Evolutionary conservation across 2,329 filamentous ascomycete genomes (phyloP).

Genomic region (Eurotiales sp.): DNA sequence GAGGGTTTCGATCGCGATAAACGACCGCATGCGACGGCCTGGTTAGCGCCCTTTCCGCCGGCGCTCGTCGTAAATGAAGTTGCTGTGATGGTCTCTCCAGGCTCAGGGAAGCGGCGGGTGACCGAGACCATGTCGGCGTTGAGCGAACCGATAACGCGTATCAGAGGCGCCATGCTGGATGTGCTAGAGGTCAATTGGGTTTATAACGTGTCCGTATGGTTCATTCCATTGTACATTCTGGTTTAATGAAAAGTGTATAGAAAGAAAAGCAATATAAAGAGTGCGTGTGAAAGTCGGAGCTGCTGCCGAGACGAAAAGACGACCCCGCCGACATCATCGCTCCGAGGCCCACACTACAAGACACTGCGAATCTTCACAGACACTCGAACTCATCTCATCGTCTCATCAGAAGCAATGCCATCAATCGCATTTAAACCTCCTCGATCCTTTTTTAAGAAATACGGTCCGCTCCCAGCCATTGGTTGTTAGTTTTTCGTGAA

Average conservation of each 20-base stretch:
- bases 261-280: too few relatives aligned
- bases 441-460: background rate
- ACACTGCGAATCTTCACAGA: too few relatives aligned
- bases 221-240: too few relatives aligned
- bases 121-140: constrained; percentile 92
- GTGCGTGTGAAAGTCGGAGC: background rate
- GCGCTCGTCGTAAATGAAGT: constrained; percentile 73
- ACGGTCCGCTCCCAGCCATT: background rate
- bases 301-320: too few relatives aligned
- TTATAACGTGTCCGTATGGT: too few relatives aligned
- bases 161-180: constrained; percentile 45
- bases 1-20: constrained; percentile 58
- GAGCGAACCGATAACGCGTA: constrained; percentile 85
- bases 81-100: constrained; percentile 84
- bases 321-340: constrained; percentile 5
- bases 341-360: too few relatives aligned
- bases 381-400: background rate
- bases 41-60: constrained; percentile 94
- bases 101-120: constrained; percentile 74
- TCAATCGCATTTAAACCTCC: background rate
- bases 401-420: background rate
- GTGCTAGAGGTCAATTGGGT: background rate
- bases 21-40: constrained; percentile 83
- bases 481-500: background rate
- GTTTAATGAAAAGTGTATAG: too few relatives aligned